Base-by-base conservation (phyloP, 768 basidiomycete genomes). In the Trametes maxima region DNA sequence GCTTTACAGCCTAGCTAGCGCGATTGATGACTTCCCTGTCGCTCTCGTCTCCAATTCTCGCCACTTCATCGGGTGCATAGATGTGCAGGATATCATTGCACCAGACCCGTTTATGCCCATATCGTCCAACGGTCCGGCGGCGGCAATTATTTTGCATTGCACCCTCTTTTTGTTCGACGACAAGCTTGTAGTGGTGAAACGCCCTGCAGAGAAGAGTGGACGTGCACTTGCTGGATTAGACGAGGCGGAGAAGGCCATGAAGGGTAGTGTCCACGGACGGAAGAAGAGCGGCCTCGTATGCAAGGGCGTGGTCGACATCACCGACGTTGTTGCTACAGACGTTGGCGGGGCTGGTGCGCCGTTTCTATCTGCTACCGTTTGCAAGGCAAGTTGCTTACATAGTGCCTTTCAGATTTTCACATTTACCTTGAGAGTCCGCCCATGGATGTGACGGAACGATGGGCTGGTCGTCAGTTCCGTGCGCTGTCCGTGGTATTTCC, bases 101-200 rank as follows among this genome's bases (percentile, higher is more conserved):
- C 88, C 89, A 0, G 62, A 63, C 25, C 65, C 62, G 10, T 42
- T 57, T 42, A 76, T 77, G 25, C 47, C 62, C 11, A 65, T 78
- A 25, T 80, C 84, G 51, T 80, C 81, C 17, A 74, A 72, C 10
- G 63, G 67, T 2, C 67, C 74, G n/a, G 65, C 77, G 12, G 81
- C 76, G 2, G 78, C 82, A 0, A 19, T 50, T 17, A 49, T 54
- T 17, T 80, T 96, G 17, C 89, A 93, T 69, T 95, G 91, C 73
- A 92, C 91, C 2, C 77, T 99, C 28, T 91, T 98, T 72, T 80
- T 99, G 47, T 98, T 99, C 71, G 91, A 95, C 64, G 96, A 99
- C 75, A 93, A 93, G 69, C 78, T 99, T 21, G 81, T 98, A 72
- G 86, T 99, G 62, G 90, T 88, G 48, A 98, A 98, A 76, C 83